These are phyloP conservation scores for Alopecurus myosuroides DNA, from an alignment of 176 grass and related monocot genomes.

Conservation along the genomic window DNA sequence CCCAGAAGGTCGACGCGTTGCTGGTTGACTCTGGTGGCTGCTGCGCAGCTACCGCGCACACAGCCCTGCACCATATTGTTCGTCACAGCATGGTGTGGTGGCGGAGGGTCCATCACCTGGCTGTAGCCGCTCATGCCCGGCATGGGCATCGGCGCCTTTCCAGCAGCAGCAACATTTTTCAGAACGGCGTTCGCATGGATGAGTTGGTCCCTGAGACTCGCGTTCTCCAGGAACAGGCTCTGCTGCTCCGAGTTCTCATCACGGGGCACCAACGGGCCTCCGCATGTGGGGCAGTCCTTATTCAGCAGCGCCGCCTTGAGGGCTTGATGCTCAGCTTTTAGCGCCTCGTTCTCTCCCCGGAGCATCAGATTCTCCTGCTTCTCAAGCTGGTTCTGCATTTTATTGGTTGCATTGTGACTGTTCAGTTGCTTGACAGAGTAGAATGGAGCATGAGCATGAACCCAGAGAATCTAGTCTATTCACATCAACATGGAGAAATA, in stretches of 20 bases:
- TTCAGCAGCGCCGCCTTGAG: neutral
- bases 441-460: neutral
- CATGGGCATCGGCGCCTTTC: neutral
- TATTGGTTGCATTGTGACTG: neutral
- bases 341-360: neutral
- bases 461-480: too few species aligned
- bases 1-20: neutral
- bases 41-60: neutral
- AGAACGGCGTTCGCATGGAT: neutral
- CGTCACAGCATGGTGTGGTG: neutral
- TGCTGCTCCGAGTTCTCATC: neutral
- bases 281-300: neutral
- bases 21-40: neutral
- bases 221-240: conserved; percentile 2
- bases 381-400: neutral
- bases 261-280: neutral
- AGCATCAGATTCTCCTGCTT: neutral
- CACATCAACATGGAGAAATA: neutral
- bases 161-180: neutral
- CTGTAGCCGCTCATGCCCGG: neutral
- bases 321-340: neutral
- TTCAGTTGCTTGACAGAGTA: neutral
- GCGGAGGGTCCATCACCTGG: neutral
- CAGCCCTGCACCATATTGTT: neutral
- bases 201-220: neutral